These are phyloP conservation scores for Hypoxylon sp. DNA, from an alignment of 2,329 filamentous ascomycete species.

Conservation along the genomic window DNA sequence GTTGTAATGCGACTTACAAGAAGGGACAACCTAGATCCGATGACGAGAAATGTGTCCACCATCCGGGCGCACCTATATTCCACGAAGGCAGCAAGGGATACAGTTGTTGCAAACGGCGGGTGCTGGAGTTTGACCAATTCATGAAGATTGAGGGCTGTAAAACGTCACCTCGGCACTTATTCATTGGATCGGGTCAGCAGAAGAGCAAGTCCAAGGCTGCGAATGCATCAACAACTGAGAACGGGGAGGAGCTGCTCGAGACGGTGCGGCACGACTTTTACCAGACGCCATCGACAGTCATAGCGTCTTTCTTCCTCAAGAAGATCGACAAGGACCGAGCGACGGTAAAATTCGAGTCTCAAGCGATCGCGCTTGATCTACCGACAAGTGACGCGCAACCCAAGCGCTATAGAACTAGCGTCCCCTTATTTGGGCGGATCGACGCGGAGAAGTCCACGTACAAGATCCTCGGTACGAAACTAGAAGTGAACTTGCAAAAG, in stretches of 20 bases:
- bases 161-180: conserved; percentile 85
- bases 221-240: conserved; percentile 53
- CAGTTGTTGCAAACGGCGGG: conserved; percentile 94
- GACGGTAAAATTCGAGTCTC: conserved; percentile 76
- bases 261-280: conserved; percentile 93
- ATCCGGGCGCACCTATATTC: conserved; percentile 92
- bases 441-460: conserved; percentile 81
- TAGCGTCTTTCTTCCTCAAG: conserved; percentile 94
- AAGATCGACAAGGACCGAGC: conserved; percentile 91
- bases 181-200: conserved; percentile 81
- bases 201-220: conserved; percentile 60
- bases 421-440: conserved; percentile 84
- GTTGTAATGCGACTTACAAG: conserved; percentile 78
- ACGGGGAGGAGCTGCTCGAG: conserved; percentile 81
- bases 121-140: conserved; percentile 98
- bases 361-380: conserved; percentile 81
- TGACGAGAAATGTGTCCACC: conserved; percentile 85
- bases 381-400: conserved; percentile 82
- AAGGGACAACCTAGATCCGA: conserved; percentile 70
- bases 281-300: conserved; percentile 87
- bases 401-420: conserved; percentile 82
- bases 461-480: conserved; percentile 89
- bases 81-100: conserved; percentile 99
- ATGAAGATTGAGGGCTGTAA: conserved; percentile 94
- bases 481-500: conserved; percentile 82